Percentiles rank a stretch among this genome's conserved stretches.
These are phyloP conservation scores for Phyllosticta citrichinensis DNA, from an alignment of 2,329 filamentous ascomycete genomes.

Conservation along the genomic window DNA sequence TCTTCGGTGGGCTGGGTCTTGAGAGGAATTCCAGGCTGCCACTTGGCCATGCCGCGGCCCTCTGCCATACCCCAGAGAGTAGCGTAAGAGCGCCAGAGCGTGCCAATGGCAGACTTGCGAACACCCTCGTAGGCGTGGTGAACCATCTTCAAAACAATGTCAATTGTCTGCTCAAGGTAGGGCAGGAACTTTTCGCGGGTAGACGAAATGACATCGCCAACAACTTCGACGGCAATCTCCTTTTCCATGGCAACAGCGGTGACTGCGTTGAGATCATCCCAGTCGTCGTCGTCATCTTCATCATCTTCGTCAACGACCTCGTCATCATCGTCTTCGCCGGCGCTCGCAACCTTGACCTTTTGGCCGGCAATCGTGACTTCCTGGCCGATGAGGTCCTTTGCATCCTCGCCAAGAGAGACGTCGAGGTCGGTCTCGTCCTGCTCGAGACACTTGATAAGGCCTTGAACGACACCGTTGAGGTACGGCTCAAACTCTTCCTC, in stretches of 20 bases:
- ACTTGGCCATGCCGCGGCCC: constrained; percentile 67
- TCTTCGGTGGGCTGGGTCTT: constrained; percentile 70
- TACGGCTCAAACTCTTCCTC: constrained; percentile 72
- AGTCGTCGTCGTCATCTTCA: constrained; percentile 71
- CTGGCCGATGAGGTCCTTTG: constrained; percentile 62
- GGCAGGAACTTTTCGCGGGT: constrained; percentile 70
- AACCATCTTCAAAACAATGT: constrained; percentile 67
- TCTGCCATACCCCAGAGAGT: constrained; percentile 84
- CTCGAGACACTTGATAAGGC: constrained; percentile 74
- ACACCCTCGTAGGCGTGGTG: constrained; percentile 91
- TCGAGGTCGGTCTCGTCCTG: constrained; percentile 79
- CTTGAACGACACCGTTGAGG: constrained; percentile 66
- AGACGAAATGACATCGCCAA: constrained; percentile 85
- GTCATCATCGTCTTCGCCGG: constrained; percentile 48
- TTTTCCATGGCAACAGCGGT: constrained; percentile 91
- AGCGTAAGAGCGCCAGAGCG: constrained; percentile 86
- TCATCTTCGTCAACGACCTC: constrained; percentile 47
- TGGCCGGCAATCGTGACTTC: constrained; percentile 72
- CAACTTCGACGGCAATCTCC: constrained; percentile 90
- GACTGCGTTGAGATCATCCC: constrained; percentile 73
- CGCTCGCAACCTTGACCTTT: constrained; percentile 70
- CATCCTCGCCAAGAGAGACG: constrained; percentile 63
- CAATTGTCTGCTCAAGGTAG: constrained; percentile 82
- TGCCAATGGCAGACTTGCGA: constrained; percentile 82
- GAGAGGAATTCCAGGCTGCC: constrained; percentile 78